Conservation (phyloP, 192 early-diverging fungal genomes). For the Entomortierella chlamydospora region DNA sequence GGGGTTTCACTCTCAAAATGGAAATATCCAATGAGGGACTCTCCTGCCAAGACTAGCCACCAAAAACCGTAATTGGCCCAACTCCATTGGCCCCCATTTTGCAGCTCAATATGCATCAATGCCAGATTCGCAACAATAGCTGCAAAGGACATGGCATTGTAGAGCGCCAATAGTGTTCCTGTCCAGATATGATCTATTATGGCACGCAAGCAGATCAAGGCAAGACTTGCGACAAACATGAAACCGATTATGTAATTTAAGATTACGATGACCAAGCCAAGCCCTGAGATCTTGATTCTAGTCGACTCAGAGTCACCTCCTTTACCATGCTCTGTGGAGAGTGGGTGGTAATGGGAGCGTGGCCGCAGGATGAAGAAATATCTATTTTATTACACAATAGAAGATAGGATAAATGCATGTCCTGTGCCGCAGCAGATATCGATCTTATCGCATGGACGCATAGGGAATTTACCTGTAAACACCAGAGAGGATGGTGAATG, state of each 20-base stretch:
- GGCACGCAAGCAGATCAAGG: slow-evolving; percentile 48
- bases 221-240: slow-evolving; percentile 52
- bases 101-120: slow-evolving; percentile 51
- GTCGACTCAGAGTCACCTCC: slow-evolving; percentile 2
- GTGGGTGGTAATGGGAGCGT: slow-evolving; percentile 33
- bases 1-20: slow-evolving; percentile 29
- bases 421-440: no score
- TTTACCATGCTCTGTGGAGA: slow-evolving; percentile 15
- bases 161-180: slow-evolving; percentile 55
- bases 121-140: slow-evolving; percentile 54
- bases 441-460: no score
- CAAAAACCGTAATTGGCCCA: slow-evolving; percentile 68
- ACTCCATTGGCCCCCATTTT: slow-evolving; percentile 57
- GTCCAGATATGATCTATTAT: slow-evolving; percentile 58
- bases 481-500: slow-evolving; percentile 33
- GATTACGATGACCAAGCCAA: slow-evolving; percentile 38
- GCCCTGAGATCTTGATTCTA: slow-evolving; percentile 1
- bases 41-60: slow-evolving; percentile 55
- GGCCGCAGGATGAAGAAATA: slow-evolving; percentile 41
- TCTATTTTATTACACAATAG: no score
- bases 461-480: slow-evolving; percentile 32
- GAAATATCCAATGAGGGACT: slow-evolving; percentile 56
- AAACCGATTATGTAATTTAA: slow-evolving; percentile 39
- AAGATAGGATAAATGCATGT: no score
- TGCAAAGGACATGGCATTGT: slow-evolving; percentile 51